Evolutionary conservation across 1,139 yeast species (phyloP).

Genomic region (Taphrina deformans): DNA sequence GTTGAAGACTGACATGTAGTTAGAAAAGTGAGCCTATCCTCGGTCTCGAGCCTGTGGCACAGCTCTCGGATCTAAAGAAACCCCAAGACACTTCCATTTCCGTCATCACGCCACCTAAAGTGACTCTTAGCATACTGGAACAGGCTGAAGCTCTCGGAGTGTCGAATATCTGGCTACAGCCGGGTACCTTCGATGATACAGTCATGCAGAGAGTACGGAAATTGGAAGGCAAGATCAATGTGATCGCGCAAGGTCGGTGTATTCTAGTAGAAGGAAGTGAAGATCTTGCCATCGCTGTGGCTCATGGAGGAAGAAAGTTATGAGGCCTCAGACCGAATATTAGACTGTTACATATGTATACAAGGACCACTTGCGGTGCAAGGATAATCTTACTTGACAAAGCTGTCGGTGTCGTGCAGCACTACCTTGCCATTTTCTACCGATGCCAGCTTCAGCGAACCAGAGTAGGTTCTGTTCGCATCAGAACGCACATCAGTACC

Average conservation of each 20-base stretch:
- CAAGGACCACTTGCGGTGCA: background rate
- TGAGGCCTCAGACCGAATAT: background rate
- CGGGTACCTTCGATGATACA: slow-evolving; percentile 62
- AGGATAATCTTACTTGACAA: slow-evolving; percentile 1
- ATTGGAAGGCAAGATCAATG: slow-evolving; percentile 43
- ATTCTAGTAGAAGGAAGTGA: slow-evolving; percentile 68
- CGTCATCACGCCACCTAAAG: slow-evolving; percentile 71
- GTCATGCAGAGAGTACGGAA: slow-evolving; percentile 52
- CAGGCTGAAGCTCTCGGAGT: slow-evolving; percentile 49
- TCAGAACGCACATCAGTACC: background rate
- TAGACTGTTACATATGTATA: background rate
- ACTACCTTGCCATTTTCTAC: slow-evolving; percentile 39
- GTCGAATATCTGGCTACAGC: slow-evolving; percentile 77
- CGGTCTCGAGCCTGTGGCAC: slow-evolving; percentile 44
- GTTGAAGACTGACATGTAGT: no score
- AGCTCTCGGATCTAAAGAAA: slow-evolving; percentile 35
- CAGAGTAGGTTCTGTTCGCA: slow-evolving; percentile 16
- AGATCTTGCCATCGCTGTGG: slow-evolving; percentile 45
- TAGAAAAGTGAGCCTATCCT: slow-evolving; percentile 54
- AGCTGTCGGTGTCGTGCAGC: slow-evolving; percentile 35
- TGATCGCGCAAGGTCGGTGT: slow-evolving; percentile 65
- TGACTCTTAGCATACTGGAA: slow-evolving; percentile 55
- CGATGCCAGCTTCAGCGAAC: slow-evolving; percentile 40
- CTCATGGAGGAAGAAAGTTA: slow-evolving; percentile 23
- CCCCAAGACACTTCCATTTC: slow-evolving; percentile 45